Conservation (phyloP, 225 moss, liverwort and hornwort genomes). For the Sphagnum tenellum region DNA sequence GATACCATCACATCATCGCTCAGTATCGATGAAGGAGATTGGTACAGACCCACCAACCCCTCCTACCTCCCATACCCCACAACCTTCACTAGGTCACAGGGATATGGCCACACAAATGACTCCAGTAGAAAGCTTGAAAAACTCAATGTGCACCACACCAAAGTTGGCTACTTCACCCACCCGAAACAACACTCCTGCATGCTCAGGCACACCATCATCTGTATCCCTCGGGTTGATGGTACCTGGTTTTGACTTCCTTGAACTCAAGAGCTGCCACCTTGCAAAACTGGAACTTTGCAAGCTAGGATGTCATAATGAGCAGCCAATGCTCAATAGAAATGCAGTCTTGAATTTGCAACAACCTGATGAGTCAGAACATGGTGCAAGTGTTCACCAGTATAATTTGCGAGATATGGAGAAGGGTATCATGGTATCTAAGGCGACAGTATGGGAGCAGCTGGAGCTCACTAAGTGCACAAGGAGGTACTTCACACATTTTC, state of each 20-base stretch:
- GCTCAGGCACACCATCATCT: slow-evolving; percentile 20
- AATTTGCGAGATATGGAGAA: slow-evolving; percentile 12
- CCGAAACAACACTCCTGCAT: slow-evolving; percentile 32
- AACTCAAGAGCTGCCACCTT: slow-evolving; percentile 33
- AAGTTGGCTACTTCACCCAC: slow-evolving; percentile 26
- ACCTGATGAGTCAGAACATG: slow-evolving; percentile 27
- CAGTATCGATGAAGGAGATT: slow-evolving; percentile 27
- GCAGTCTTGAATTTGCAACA: slow-evolving; percentile 19
- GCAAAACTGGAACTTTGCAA: slow-evolving; percentile 35
- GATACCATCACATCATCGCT: slow-evolving; percentile 19
- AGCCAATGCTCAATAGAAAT: neutral
- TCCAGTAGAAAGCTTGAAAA: slow-evolving; percentile 8
- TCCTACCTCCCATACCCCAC: slow-evolving; percentile 6
- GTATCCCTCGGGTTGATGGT: slow-evolving; percentile 9
- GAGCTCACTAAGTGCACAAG: slow-evolving; percentile 4
- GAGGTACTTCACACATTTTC: slow-evolving; percentile 12
- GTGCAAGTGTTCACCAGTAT: slow-evolving; percentile 18
- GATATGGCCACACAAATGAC: slow-evolving; percentile 35
- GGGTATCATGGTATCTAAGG: slow-evolving; percentile 6
- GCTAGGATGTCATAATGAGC: slow-evolving; percentile 19
- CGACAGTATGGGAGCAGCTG: slow-evolving; percentile 18
- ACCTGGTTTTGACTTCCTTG: slow-evolving; percentile 20
- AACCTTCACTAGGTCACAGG: slow-evolving; percentile 5
- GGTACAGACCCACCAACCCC: slow-evolving; percentile 10
- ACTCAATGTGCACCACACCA: slow-evolving; percentile 21